phyloP scores from a whole-genome alignment of 2,329 filamentous ascomycete species.

The Raffaelea ambrosiae region DNA sequence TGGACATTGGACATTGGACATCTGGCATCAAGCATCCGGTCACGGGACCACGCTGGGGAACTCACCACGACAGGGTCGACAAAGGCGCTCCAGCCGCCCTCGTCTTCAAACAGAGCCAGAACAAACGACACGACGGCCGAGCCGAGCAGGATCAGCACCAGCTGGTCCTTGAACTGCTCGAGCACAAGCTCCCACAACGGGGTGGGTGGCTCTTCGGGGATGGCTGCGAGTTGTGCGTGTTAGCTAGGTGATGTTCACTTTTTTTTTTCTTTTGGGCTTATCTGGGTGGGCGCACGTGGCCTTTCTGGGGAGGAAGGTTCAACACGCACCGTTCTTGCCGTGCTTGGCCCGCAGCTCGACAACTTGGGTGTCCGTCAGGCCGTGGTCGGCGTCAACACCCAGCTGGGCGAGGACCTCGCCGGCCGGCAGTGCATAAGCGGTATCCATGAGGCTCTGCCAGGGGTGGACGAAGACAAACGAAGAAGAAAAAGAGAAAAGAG shows the following conservation, averaged over 20 bases:
- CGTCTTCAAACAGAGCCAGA: slow-evolving; percentile 85
- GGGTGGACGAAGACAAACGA: too few relatives aligned
- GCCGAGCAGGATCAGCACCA: slow-evolving; percentile 88
- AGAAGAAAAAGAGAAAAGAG: too few relatives aligned
- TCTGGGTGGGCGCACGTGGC: background rate
- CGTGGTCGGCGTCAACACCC: slow-evolving; percentile 43
- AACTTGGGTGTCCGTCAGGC: slow-evolving; percentile 53
- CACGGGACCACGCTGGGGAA: slow-evolving; percentile 16
- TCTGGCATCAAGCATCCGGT: too few relatives aligned
- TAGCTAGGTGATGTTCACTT: background rate
- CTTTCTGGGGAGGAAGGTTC: too few relatives aligned
- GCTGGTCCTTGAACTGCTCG: slow-evolving; percentile 98
- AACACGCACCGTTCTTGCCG: slow-evolving; percentile 54
- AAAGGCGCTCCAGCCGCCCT: slow-evolving; percentile 92
- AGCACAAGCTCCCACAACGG: slow-evolving; percentile 94
- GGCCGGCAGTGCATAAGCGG: slow-evolving; percentile 50
- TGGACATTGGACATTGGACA: too few relatives aligned
- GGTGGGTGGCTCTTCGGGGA: slow-evolving; percentile 84
- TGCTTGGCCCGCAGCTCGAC: slow-evolving; percentile 45
- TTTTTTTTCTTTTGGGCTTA: too few relatives aligned
- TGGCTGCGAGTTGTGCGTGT: slow-evolving; percentile 29
- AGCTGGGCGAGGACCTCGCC: slow-evolving; percentile 52
- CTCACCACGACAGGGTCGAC: slow-evolving; percentile 90
- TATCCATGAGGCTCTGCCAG: slow-evolving; percentile 57
- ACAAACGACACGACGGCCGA: slow-evolving; percentile 92